Evolutionary conservation across 805 yeast genomes (phyloP).

Genomic region (Diddensiella transvaalensis): DNA sequence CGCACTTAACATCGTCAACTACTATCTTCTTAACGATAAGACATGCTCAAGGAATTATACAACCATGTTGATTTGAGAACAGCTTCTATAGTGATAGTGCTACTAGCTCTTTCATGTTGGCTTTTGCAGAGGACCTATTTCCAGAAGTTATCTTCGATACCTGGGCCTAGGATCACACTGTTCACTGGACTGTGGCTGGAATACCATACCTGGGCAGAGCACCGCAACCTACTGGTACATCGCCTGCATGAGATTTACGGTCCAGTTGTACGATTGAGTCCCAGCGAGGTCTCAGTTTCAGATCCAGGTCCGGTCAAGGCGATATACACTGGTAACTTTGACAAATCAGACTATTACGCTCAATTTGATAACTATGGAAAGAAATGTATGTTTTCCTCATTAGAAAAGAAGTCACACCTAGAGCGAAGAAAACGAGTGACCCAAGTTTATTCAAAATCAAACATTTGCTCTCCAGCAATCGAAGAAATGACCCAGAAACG

Average conservation of each 20-base stretch:
- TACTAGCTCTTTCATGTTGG: not conserved
- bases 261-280: slow-evolving; percentile 57
- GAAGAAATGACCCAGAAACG: slow-evolving; percentile 36
- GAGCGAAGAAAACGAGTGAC: slow-evolving; percentile 40
- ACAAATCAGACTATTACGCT: slow-evolving; percentile 52
- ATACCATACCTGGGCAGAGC: slow-evolving; percentile 44
- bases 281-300: slow-evolving; percentile 57
- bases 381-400: slow-evolving; percentile 55
- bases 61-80: not conserved
- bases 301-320: slow-evolving; percentile 49
- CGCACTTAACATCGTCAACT: too few relatives aligned
- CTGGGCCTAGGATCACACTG: slow-evolving; percentile 21
- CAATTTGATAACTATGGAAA: slow-evolving; percentile 58
- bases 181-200: slow-evolving; percentile 29
- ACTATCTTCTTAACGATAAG: too few relatives aligned
- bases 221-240: slow-evolving; percentile 49
- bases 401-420: slow-evolving; percentile 48
- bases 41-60: not conserved
- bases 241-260: slow-evolving; percentile 55
- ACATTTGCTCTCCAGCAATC: slow-evolving; percentile 34
- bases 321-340: slow-evolving; percentile 56
- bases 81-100: not conserved
- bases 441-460: slow-evolving; percentile 45
- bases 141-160: slow-evolving; percentile 9
- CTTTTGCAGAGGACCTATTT: not conserved